A percentile compares a stretch with the other conserved stretches of the same genome.
Evolutionary conservation across 805 yeast genomes (phyloP).

Genomic region (Yarrowia osloensis): DNA sequence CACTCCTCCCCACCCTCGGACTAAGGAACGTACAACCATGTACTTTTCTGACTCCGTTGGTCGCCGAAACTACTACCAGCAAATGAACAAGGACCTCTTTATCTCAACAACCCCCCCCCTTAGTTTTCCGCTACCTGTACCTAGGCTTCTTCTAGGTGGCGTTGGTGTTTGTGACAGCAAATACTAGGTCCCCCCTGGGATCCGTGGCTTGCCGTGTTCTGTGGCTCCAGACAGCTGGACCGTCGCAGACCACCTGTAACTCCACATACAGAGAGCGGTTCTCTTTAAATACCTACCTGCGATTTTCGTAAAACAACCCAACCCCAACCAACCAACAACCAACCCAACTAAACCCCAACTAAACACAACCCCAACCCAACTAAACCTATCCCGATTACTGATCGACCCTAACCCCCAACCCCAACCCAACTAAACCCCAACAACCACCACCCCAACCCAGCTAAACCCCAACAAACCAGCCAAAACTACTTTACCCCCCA

Average conservation of each 20-base stretch:
- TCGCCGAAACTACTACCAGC: background rate
- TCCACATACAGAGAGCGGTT: constrained; percentile 8
- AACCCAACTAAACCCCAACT: background rate
- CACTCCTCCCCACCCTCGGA: background rate
- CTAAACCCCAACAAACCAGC: no score
- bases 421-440: background rate
- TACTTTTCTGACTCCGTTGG: background rate
- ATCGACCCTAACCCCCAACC: no score
- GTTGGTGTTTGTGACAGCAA: background rate
- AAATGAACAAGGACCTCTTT: background rate
- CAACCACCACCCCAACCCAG: background rate
- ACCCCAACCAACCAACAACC: background rate
- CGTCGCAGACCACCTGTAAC: background rate
- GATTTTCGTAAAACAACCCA: background rate
- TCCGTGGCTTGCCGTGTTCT: background rate
- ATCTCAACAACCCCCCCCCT: background rate
- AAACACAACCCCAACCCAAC: background rate
- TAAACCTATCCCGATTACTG: no score
- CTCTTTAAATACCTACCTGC: background rate
- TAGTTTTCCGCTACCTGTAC: background rate
- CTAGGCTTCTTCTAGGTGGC: background rate
- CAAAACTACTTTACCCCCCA: no score
- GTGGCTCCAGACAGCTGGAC: background rate
- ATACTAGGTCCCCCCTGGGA: background rate
- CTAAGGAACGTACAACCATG: background rate